Evolutionary conservation across 116 monocot species (phyloP), one percentile per base, ranked within the genome.

Genomic region (Thalassia testudinum): DNA sequence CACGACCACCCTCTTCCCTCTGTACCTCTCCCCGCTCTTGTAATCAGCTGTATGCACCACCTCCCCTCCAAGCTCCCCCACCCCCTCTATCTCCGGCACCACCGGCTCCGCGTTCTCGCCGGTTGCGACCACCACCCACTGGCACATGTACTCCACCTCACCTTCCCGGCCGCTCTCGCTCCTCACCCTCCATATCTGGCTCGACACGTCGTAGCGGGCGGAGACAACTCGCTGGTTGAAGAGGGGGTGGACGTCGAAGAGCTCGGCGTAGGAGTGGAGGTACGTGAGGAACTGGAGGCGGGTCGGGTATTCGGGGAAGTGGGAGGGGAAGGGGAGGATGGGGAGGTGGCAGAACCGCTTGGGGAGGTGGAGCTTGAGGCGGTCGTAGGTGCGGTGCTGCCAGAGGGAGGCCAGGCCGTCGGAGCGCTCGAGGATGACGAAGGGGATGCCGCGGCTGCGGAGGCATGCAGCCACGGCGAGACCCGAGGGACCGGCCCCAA

Each of bases 331-430:
- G 29, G 92, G 74, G 53, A 79, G 50, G 13, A 59, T 47, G 4
- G 92, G 92, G 19, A 92, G 77, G 49, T 92, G 74, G 67, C 92
- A 92, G 77, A 86, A 82, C 23, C 76, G 72, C 57, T 92, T 92
- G 63, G 92, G 92, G 50, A 92, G 77, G 65, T 92, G 92, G 29
- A 92, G 82, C 49, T 67, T 76, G 21, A 86, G 77, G 23, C 82
- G 71, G 61, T 82, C 72, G 52, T 92, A 92, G 21, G 82, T 92
- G 20, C 71, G 67, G 40, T 77, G 67, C 66, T 86, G 76, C 92
- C 92, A 86, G 0, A 92, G 68, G 8, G 92, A 86, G 43, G 92
- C 92, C 49, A 86, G 79, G 77, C 86, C 77, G 67, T 82, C 69
- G 37, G 92, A 57, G 0, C 85, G 72, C 59, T 91, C 91, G 23